Percentiles rank a stretch among this genome's conserved stretches.
Conservation (phyloP, 306 rosid species). For the Biancaea sappan region DNA sequence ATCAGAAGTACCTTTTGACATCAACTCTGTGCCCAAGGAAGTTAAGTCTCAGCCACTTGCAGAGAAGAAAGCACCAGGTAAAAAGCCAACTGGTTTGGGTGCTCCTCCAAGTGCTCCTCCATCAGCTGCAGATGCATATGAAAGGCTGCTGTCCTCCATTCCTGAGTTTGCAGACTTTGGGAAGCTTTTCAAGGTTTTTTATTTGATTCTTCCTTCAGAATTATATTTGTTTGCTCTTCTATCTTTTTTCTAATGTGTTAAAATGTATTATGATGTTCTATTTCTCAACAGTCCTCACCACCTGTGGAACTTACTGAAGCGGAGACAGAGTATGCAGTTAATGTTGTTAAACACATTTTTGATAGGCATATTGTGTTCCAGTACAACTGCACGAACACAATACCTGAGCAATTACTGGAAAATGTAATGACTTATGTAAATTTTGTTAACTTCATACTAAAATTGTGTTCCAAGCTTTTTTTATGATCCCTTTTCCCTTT, state of each 20-base stretch:
- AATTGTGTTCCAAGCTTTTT: conserved; percentile 28
- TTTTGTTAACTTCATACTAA: conserved; percentile 10
- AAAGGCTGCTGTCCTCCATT: conserved; percentile 68
- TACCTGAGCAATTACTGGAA: conserved; percentile 94
- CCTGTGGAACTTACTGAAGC: conserved; percentile 98
- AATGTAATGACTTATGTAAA: conserved; percentile 52
- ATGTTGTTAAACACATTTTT: conserved; percentile 91
- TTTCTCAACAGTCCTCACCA: conserved; percentile 77
- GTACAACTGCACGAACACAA: conserved; percentile 96
- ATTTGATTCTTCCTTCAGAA: conserved; percentile 19
- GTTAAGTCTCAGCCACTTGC: conserved; percentile 86
- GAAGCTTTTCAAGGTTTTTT: conserved; percentile 85
- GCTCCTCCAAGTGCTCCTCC: conserved; percentile 76
- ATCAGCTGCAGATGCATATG: conserved; percentile 83
- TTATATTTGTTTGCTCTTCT: conserved; percentile 23
- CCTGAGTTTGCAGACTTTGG: conserved; percentile 80
- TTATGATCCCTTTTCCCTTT: conserved; percentile 27
- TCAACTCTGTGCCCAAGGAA: conserved; percentile 80
- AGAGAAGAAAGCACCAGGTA: conserved; percentile 92
- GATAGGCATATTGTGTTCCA: conserved; percentile 91
- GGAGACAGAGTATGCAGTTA: conserved; percentile 95
- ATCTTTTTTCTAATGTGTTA: conserved; percentile 4
- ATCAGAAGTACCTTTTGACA: conserved; percentile 87
- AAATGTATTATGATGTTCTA: conserved; percentile 34
- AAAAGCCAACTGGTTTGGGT: conserved; percentile 86